Evolutionary conservation across 2,329 filamentous ascomycete genomes (phyloP), one percentile per base, ranked within the genome.

Genomic region (Trichoderma sp.): DNA sequence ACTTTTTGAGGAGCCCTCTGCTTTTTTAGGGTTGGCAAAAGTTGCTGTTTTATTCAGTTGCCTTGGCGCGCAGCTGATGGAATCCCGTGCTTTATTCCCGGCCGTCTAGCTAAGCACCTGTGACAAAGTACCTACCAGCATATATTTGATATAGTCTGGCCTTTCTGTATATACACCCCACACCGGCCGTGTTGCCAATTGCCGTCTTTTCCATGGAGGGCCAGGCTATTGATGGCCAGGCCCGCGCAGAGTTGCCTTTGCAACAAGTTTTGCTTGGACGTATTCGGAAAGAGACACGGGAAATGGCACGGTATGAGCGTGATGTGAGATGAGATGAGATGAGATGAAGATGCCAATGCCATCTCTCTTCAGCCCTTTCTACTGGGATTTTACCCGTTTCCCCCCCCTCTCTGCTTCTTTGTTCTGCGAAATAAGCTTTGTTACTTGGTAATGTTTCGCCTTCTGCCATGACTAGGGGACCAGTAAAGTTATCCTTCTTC

Each of bases 51-150:
- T 37, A 35, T 64, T 49, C 53, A 29, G 61, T 33, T 19, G 35
- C 49, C 61, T 64, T 64, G 61, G 61, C 61, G 27, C 37, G n/a
- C 37, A 37, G 61, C 47, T 47, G 47, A 64, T 58, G 24, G 53
- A 57, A 57, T 57, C 35, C 53, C 65, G 55, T 24, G 40, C 57
- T 19, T 68, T 68, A 68, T 68, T 68, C 56, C 64, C 64, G 64
- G 64, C 29, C 21, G 64, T 37, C 56, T 56, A n/a, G 40, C 40
- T 6, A 43, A 35, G 33, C 33, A 13, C 33, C 13, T 35, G 40
- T 19, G 10, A 8, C 40, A 19, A 43, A 43, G 40, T 43, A 19
- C 40, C 40, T 43, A 19, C 40, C 40, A n/a, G 4, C 16, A 43
- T 40, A 40, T 10, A 40, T 5, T 37, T 0, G 19, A 40, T 5